Base-by-base conservation (phyloP, 1,139 yeast species). In the Spathaspora jeffriesii region DNA sequence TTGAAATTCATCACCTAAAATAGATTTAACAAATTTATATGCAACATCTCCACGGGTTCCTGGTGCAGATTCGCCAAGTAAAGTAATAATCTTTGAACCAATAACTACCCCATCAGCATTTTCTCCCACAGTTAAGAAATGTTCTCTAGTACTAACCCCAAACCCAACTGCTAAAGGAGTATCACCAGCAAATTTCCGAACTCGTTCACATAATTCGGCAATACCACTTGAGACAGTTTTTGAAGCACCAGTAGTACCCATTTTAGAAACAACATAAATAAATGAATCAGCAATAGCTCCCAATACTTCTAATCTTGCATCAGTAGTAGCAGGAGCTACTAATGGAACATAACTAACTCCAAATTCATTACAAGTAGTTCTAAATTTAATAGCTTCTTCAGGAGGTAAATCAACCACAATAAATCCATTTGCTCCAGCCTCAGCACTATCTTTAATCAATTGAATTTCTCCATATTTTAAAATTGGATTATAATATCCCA, bases 401-500 rank as follows among this genome's bases (percentile, higher is more conserved):
- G 99, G 99, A 45, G 99, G 99, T 60, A 93, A 77, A 69, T 93
- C 99, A 38, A 93, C 98, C 47, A 93, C 82, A 59, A 93, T 85
- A 67, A 87, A 93, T 28, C 98, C 99, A 62, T 89, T 91, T 45
- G 93, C 99, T 52, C 99, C 99, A 2, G 93, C 96, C 23, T 73
- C 77, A 44, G 84, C 84, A 11, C 96, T 81, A 56, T 88, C 96
- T 54, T 77, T 71, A 53, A 91, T 82, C 71, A 93, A 77, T 64
- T 82, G 77, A 60, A 85, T 85, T 70, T 93, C 99, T 45, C 98
- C 99, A 64, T 86, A 93, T 58, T 81, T 86, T 67, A 90, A 66
- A 53, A 93, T 84, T 17, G 99, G 99, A 69, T 93, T 93, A 73
- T 91, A 93, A 78, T 93, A 93, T 48, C 99, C 99, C 99, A 93